phyloP scores from a whole-genome alignment of 1,284 basidiomycete species.

The Rhizoctonia solani region DNA sequence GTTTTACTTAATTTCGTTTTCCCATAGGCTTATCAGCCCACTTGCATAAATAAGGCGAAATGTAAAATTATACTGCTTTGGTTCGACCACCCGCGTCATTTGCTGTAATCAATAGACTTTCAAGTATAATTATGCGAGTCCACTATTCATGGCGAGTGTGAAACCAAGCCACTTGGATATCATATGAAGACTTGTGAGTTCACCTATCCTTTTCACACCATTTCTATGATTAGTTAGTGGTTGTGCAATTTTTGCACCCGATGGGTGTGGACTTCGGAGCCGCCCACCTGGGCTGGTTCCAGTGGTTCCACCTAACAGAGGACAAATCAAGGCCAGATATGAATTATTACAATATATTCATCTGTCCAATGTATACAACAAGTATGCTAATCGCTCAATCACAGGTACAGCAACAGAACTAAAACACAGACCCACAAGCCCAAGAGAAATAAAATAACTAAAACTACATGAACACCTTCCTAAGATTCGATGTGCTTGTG shows the following conservation, averaged over 20 bases:
- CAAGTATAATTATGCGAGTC: slow-evolving; percentile 7
- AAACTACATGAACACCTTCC: slow-evolving; percentile 63
- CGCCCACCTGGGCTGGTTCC: slow-evolving; percentile 37
- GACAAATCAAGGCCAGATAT: slow-evolving; percentile 46
- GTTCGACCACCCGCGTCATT: not conserved
- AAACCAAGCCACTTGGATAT: no score
- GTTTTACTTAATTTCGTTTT: slow-evolving; percentile 27
- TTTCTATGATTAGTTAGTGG: slow-evolving; percentile 28
- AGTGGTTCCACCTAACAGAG: slow-evolving; percentile 29
- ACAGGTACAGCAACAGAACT: not conserved
- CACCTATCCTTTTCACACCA: slow-evolving; percentile 14
- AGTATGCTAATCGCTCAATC: not conserved
- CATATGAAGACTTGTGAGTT: no score
- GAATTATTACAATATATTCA: slow-evolving; percentile 35
- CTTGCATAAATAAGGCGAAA: slow-evolving; percentile 62
- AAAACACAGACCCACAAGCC: not conserved
- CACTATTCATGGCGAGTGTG: not conserved
- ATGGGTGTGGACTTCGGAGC: slow-evolving; percentile 70
- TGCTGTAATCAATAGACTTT: slow-evolving; percentile 11
- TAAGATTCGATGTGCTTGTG: slow-evolving; percentile 68
- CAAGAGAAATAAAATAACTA: not conserved
- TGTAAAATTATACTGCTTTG: not conserved
- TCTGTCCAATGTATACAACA: not conserved
- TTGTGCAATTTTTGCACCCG: slow-evolving; percentile 40
- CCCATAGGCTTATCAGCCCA: slow-evolving; percentile 79